Base-by-base conservation (phyloP, 805 yeast species). In the Yarrowia sp. region DNA sequence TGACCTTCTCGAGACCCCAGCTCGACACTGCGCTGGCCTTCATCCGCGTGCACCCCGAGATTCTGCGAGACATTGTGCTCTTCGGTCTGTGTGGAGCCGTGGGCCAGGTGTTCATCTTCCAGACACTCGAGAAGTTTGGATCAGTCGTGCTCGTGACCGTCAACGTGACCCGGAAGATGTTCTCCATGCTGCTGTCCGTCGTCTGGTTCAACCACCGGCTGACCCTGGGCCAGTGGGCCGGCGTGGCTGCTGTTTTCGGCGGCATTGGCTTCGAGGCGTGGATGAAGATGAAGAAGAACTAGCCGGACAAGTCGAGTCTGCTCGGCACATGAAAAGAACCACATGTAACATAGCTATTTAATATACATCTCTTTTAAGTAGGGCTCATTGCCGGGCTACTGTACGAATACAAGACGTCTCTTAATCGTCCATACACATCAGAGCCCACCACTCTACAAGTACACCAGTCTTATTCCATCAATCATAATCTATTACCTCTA, bases 161-260 rank as follows among this genome's bases (percentile, higher is more conserved):
- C 16, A 94, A 98, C 0, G 97, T 94, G 9, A 93, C 99, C 0
- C 81, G 99, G 68, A 94, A 94, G 70, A 93, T 94, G 97, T 77
- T 91, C 53, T 90, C 97, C 38, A 93, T 94, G 98, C 80, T 91
- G 32, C 74, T 93, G 60, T 88, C 96, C 69, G 97, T 94, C 56
- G 72, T 90, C 3, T 76, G 93, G 65, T 93, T 90, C 74, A 93
- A 94, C n/a, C 97, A 94, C 71, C 70, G 72, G 5, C 80, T 94
- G 66, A 78, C 75, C 31, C 7, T 62, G 2, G 73, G 77, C 8
- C 98, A 94, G 75, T 88, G 97, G 91, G 35, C 76, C 0, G 98
- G 98, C 0, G 84, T 94, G 6, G 59, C 72, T 1, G 74, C 88
- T 63, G 99, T 94, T 1, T 92, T 93, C 74, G 82, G 84, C 4